Conservation (phyloP, 306 rosid genomes). For the Albizia julibrissin region DNA sequence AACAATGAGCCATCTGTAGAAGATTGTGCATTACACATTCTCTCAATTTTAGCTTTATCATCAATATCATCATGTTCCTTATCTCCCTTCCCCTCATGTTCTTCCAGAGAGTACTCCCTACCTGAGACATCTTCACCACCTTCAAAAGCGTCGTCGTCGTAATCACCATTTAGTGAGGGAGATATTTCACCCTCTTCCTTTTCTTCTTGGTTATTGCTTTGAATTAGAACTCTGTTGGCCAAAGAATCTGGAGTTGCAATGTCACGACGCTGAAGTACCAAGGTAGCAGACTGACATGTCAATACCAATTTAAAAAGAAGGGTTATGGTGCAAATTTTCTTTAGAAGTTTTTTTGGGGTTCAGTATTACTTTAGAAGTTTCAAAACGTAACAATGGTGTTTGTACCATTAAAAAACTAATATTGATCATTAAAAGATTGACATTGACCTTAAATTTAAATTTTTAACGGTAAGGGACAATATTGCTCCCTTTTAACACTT, state of each 20-base stretch:
- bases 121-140: no score
- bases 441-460: no score
- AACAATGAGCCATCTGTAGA: conserved; percentile 63
- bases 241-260: conserved; percentile 37
- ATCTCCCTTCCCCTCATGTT: no score
- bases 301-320: conserved; percentile 10
- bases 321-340: no score
- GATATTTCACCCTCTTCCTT: conserved; percentile 97
- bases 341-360: no score
- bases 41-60: conserved; percentile 77
- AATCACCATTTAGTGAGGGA: conserved; percentile 80
- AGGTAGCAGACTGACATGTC: conserved; percentile 20
- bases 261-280: conserved; percentile 59
- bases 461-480: no score
- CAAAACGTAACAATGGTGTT: no score
- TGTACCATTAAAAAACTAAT: no score
- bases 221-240: conserved; percentile 54
- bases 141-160: conserved; percentile 46
- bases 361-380: no score
- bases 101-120: no score
- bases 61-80: no score
- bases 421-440: no score
- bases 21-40: conserved; percentile 59
- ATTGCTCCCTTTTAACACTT: rapidly evolving
- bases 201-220: conserved; percentile 63